Evolutionary conservation across 306 rosid species (phyloP).

Genomic region (Dryas octopetala): DNA sequence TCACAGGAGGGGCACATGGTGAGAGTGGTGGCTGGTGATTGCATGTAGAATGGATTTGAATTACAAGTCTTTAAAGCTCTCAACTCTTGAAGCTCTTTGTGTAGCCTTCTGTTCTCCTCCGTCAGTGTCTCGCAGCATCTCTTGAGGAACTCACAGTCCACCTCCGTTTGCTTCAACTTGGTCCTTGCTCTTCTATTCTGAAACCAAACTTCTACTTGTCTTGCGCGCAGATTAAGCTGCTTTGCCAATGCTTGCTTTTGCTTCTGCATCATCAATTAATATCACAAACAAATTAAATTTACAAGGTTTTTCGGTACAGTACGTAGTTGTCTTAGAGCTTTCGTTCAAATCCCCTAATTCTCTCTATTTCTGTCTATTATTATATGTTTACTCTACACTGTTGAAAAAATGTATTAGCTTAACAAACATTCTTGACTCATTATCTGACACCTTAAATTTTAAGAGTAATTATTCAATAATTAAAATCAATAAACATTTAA

Average conservation of each 20-base stretch:
- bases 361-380: too few species aligned
- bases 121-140: constrained; percentile 71
- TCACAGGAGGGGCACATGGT: constrained; percentile 88
- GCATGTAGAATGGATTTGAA: constrained; percentile 67
- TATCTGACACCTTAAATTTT: too few species aligned
- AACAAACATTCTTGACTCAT: too few species aligned
- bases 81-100: constrained; percentile 75
- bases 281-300: background rate
- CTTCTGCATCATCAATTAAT: constrained; percentile 20
- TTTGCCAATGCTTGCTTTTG: constrained; percentile 31
- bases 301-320: too few species aligned
- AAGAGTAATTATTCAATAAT: too few species aligned
- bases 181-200: constrained; percentile 53
- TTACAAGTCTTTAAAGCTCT: constrained; percentile 55
- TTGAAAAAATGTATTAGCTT: too few species aligned
- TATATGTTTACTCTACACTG: too few species aligned
- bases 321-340: too few species aligned
- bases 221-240: constrained; percentile 33
- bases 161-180: constrained; percentile 74
- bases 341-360: too few species aligned
- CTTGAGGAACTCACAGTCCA: constrained; percentile 69
- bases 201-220: constrained; percentile 46
- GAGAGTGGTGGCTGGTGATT: constrained; percentile 76
- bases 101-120: constrained; percentile 66
- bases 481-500: too few species aligned